These are phyloP conservation scores for Zostera marina DNA, from an alignment of 116 monocot genomes.

Conservation along the genomic window DNA sequence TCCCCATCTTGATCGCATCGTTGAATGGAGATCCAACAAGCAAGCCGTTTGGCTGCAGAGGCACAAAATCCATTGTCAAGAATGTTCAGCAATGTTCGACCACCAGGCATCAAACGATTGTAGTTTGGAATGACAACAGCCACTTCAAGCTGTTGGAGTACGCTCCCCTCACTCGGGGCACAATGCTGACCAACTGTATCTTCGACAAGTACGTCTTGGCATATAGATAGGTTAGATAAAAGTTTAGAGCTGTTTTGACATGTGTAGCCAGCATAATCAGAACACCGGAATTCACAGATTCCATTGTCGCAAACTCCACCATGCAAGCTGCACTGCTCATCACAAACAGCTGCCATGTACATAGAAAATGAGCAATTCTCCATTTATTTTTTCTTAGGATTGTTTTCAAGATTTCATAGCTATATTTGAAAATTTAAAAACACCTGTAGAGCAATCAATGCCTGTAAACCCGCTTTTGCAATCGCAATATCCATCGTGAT, in stretches of 20 bases:
- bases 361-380: neutral
- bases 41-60: conserved; percentile 79
- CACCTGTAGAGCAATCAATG: conserved; percentile 94
- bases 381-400: neutral
- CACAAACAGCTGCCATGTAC: conserved; percentile 52
- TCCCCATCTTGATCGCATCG: conserved; percentile 85
- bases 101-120: conserved; percentile 72
- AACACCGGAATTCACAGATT: conserved; percentile 91
- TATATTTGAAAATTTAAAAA: neutral
- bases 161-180: conserved; percentile 76
- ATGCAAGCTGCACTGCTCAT: conserved; percentile 97
- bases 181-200: conserved; percentile 67
- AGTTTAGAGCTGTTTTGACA: conserved; percentile 83
- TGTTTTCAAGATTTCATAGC: neutral
- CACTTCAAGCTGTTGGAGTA: conserved; percentile 82
- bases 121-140: conserved; percentile 88
- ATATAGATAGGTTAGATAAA: conserved; percentile 65
- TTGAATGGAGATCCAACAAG: conserved; percentile 99
- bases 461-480: conserved; percentile 73
- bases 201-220: conserved; percentile 56
- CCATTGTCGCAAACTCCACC: conserved; percentile 98
- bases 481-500: conserved; percentile 52
- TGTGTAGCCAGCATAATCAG: conserved; percentile 92
- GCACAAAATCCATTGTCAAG: conserved; percentile 68
- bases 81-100: conserved; percentile 50